Evolutionary conservation across 129 eudicot species (phyloP).

Genomic region (Helianthus annuus): HanXRQr2.0-SUNRISE NC_035444.2:133876893-133877392

Average conservation of each 20-base stretch:
- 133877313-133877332: not conserved
- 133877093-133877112: no score
- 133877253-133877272: not conserved
- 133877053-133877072: no score
- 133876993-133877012: no score
- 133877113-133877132: not conserved
- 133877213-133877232: not conserved
- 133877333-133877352: not conserved
- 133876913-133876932: not conserved
- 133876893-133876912: not conserved
- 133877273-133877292: not conserved
- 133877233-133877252: not conserved
- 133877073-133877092: no score
- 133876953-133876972: no score
- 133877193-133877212: conserved; percentile 4
- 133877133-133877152: not conserved
- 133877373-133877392: conserved; percentile 31
- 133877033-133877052: no score
- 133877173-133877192: not conserved
- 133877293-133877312: not conserved
- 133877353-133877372: not conserved
- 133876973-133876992: no score
- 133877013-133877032: no score
- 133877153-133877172: not conserved
- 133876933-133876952: no score